A percentile compares a stretch with the other conserved stretches of the same genome.
Evolutionary conservation across 2,329 filamentous ascomycete species (phyloP).

Genomic region (Akanthomyces lecanii): DNA sequence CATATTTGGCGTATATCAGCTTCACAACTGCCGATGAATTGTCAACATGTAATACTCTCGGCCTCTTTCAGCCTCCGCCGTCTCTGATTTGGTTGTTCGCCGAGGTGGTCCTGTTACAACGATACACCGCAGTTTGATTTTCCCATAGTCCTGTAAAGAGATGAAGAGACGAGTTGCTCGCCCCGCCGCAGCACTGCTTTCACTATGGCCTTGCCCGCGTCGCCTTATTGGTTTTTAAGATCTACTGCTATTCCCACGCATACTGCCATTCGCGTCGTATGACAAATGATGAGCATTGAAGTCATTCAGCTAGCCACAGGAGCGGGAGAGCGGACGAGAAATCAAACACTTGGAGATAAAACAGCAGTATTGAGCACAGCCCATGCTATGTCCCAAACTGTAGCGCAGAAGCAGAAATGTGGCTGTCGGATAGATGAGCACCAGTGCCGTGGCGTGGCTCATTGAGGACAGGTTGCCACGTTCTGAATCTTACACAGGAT

Average conservation of each 20-base stretch:
- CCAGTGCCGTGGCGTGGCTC: not conserved
- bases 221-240: no score
- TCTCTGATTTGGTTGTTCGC: not conserved
- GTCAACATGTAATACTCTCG: not conserved
- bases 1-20: not conserved
- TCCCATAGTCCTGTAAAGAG: not conserved
- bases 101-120: not conserved
- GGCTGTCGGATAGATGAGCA: not conserved
- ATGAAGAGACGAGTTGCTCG: no score
- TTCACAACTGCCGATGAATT: not conserved
- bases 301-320: not conserved
- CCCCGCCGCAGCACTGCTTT: not conserved
- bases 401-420: not conserved
- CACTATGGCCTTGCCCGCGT: not conserved
- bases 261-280: not conserved
- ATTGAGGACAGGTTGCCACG: not conserved
- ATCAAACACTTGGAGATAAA: not conserved
- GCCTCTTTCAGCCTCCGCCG: no score
- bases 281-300: not conserved
- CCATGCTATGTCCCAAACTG: not conserved
- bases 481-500: not conserved
- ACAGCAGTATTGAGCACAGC: not conserved
- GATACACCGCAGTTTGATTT: not conserved
- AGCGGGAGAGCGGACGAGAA: no score
- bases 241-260: not conserved